These are phyloP conservation scores for Tylopilus plumbeoviolaceoides DNA, from an alignment of 768 basidiomycete genomes.

Conservation along the genomic window DNA sequence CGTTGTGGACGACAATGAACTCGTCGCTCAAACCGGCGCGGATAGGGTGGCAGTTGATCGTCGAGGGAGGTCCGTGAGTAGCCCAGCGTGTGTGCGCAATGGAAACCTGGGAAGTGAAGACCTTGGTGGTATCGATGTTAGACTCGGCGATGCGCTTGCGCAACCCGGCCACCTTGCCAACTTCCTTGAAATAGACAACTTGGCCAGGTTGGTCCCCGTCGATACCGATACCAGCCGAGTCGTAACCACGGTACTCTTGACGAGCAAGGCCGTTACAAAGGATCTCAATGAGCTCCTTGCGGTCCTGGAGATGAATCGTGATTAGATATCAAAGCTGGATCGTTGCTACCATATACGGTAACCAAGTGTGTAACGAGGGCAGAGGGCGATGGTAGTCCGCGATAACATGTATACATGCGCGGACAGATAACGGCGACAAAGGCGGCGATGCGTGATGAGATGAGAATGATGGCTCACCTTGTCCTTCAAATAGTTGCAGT, in stretches of 20 bases:
- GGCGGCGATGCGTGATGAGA: neutral
- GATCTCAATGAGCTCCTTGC: conserved; percentile 87
- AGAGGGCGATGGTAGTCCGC: neutral
- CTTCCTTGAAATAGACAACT: conserved; percentile 90
- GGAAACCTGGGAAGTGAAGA: conserved; percentile 81
- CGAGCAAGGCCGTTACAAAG: conserved; percentile 88
- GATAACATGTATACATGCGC: conserved; percentile 9
- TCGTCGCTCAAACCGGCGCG: conserved; percentile 76
- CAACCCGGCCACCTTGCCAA: conserved; percentile 93
- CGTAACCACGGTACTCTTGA: conserved; percentile 98
- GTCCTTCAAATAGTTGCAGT: conserved; percentile 92
- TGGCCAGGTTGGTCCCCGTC: conserved; percentile 85
- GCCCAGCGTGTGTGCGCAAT: conserved; percentile 99
- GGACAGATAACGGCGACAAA: neutral
- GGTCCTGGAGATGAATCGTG: conserved; percentile 50
- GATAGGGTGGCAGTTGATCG: conserved; percentile 92
- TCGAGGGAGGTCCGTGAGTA: conserved; percentile 89
- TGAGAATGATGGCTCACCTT: conserved; percentile 54
- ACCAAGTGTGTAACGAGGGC: neutral
- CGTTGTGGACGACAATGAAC: conserved; percentile 96
- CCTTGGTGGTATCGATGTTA: conserved; percentile 67
- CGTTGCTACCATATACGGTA: conserved; percentile 21
- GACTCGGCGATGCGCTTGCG: conserved; percentile 83
- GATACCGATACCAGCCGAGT: conserved; percentile 86
- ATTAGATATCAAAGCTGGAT: conserved; percentile 12